A percentile compares a stretch with the other conserved stretches of the same genome.
phyloP scores from a whole-genome alignment of 345 rosid species.

The Fremontodendron californicum region DNA sequence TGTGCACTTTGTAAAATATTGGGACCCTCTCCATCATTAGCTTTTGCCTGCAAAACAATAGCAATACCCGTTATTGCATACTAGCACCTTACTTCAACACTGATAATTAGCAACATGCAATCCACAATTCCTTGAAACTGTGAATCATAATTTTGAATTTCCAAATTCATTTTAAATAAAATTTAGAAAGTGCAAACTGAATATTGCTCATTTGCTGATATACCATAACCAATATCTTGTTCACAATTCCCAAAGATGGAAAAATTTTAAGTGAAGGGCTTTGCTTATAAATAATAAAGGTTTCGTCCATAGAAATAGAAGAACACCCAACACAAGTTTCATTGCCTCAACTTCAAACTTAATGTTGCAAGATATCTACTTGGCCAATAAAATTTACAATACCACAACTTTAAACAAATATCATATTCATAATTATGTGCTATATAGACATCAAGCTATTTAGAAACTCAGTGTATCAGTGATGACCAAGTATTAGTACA shows the following conservation, averaged over 20 bases:
- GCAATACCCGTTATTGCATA: constrained; percentile 8
- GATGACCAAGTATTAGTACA: not conserved
- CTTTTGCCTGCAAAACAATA: constrained; percentile 65
- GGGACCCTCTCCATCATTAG: constrained; percentile 97
- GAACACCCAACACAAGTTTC: not conserved
- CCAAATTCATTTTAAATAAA: not conserved
- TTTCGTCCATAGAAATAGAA: not conserved
- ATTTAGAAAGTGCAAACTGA: not conserved
- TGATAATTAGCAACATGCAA: constrained; percentile 7
- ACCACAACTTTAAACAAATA: not conserved
- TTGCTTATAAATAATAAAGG: not conserved
- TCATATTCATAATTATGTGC: not conserved
- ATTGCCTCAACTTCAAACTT: not conserved
- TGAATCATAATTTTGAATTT: not conserved
- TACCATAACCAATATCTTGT: not conserved
- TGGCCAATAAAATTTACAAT: not conserved
- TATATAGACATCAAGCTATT: not conserved
- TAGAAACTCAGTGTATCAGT: not conserved
- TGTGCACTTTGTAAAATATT: constrained; percentile 72
- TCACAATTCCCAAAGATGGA: not conserved
- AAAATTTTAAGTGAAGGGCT: not conserved
- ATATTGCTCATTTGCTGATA: not conserved
- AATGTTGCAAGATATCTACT: not conserved
- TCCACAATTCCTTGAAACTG: not conserved
- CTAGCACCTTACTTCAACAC: constrained; percentile 3